Percentiles rank a stretch among this genome's conserved stretches.
Evolutionary conservation across 192 early-diverging fungal species (phyloP).

Genomic region (Mortierella claussenii): DNA sequence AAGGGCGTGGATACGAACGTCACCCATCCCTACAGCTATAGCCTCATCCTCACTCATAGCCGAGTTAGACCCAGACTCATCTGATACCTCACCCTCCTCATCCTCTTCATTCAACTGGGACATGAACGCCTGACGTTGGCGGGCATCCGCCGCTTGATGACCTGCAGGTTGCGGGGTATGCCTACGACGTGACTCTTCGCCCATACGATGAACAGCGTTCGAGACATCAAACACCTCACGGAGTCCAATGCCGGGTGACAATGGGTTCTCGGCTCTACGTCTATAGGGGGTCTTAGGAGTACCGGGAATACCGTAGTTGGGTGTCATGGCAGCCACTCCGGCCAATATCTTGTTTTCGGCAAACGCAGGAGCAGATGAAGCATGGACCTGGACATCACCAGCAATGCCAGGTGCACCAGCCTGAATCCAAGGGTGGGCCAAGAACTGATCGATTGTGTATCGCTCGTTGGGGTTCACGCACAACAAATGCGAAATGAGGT

Average conservation of each 20-base stretch:
- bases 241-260: conserved; percentile 67
- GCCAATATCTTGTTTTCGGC: conserved; percentile 34
- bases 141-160: conserved; percentile 27
- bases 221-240: conserved; percentile 81
- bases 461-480: conserved; percentile 76
- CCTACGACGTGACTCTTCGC: conserved; percentile 63
- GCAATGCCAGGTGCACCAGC: conserved; percentile 30
- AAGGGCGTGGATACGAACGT: conserved; percentile 5
- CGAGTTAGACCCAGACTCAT: conserved; percentile 9
- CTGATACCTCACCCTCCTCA: conserved; percentile 15
- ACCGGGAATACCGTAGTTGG: conserved; percentile 7
- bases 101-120: conserved; percentile 46
- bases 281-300: conserved; percentile 47
- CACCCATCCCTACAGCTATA: conserved; percentile 6
- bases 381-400: conserved; percentile 6
- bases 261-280: conserved; percentile 59
- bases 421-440: conserved; percentile 83
- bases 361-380: not conserved
- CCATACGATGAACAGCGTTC: conserved; percentile 82
- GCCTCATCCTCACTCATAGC: conserved; percentile 21
- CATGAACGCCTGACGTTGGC: conserved; percentile 50
- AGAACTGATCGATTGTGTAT: conserved; percentile 83
- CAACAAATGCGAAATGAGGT: conserved; percentile 75
- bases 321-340: conserved; percentile 24
- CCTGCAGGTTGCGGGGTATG: conserved; percentile 15